Base-by-base conservation (phyloP, 345 rosid species). In the Euclidium syriacum region DNA sequence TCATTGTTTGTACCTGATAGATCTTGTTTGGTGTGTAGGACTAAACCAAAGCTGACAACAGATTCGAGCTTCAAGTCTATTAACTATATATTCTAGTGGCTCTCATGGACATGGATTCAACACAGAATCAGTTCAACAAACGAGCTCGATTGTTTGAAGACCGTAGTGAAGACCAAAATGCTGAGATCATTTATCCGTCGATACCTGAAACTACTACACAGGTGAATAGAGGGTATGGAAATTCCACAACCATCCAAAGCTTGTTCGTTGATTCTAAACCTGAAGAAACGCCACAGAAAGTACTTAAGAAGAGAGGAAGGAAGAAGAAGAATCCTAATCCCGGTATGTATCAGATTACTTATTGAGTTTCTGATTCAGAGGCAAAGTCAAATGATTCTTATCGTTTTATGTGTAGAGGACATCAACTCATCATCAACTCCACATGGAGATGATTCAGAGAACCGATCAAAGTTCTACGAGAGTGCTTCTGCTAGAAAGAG, bases 401-500 rank as follows among this genome's bases (percentile, higher is more conserved):
- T 52, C 49, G 6, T n/a, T 39, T 55, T 58, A 49, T 62, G 25
- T 15, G 38, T 69, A 85, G 92, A 76, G 58, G 73, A 52, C 36
- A 73, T 70, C n/a, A 72, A 64, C 52, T 44, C 79, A 19, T 44
- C 79, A 19, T 64, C 80, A 7, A 65, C 62, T 55, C 73, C 64
- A 12, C 65, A 47, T 5, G 82, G 79, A 65, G 83, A 68, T 50
- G 85, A 76, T 9, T 70, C 48, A 3, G 88, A 84, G 46, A 75
- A 74, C 68, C 77, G 70, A 9, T 75, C 74, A 42, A 81, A 82
- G 70, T 78, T 80, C 72, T 84, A 83, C 54, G 86, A 84, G 64
- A 86, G 91, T 78, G 94, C 91, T 62, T 82, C 89, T 16, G 86
- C 87, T 32, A 74, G 89, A 65, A 81, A 75, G 73, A 83, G 95